These are phyloP conservation scores for Paracoccidioides brasiliensis DNA, from an alignment of 2,329 filamentous ascomycete genomes.

Conservation along the genomic window DNA sequence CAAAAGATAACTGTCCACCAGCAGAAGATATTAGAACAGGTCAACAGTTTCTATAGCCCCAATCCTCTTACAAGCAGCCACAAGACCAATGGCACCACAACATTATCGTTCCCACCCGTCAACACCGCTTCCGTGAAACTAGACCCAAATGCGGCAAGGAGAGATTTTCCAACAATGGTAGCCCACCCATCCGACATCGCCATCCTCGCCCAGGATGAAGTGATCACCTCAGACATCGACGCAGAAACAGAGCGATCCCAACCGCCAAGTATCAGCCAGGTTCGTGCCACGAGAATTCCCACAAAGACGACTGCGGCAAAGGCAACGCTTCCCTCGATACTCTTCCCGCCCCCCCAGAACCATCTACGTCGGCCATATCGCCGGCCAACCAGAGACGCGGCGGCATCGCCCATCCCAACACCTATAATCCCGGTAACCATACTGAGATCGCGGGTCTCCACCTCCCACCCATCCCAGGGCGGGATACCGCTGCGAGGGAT, in stretches of 20 bases:
- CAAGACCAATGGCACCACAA: slow-evolving; percentile 82
- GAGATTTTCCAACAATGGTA: slow-evolving; percentile 43
- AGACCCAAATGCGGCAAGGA: slow-evolving; percentile 61
- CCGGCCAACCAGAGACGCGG: slow-evolving; percentile 77
- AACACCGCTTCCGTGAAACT: slow-evolving; percentile 90
- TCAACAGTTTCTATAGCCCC: slow-evolving; percentile 17
- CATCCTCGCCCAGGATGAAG: slow-evolving; percentile 5
- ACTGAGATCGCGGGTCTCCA: slow-evolving; percentile 59
- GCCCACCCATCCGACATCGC: slow-evolving; percentile 14
- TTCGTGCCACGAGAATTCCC: slow-evolving; percentile 56
- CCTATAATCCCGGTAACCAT: slow-evolving; percentile 91
- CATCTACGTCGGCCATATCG: slow-evolving; percentile 80
- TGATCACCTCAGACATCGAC: slow-evolving; percentile 15
- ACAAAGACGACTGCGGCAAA: slow-evolving; percentile 68
- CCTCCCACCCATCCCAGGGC: slow-evolving; percentile 60
- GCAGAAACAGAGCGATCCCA: slow-evolving; percentile 37
- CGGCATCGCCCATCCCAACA: slow-evolving; percentile 89
- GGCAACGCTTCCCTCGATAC: slow-evolving; percentile 70
- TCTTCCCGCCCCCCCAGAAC: slow-evolving; percentile 95
- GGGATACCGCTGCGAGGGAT: slow-evolving; percentile 44
- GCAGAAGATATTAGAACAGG: too few relatives aligned
- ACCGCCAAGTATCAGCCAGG: slow-evolving; percentile 63
- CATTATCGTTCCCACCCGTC: slow-evolving; percentile 96
- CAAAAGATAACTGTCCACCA: too few relatives aligned
- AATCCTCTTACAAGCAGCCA: slow-evolving; percentile 84